Conservation (phyloP, 169 alveolate species). For the Neospora caninum region DNA sequence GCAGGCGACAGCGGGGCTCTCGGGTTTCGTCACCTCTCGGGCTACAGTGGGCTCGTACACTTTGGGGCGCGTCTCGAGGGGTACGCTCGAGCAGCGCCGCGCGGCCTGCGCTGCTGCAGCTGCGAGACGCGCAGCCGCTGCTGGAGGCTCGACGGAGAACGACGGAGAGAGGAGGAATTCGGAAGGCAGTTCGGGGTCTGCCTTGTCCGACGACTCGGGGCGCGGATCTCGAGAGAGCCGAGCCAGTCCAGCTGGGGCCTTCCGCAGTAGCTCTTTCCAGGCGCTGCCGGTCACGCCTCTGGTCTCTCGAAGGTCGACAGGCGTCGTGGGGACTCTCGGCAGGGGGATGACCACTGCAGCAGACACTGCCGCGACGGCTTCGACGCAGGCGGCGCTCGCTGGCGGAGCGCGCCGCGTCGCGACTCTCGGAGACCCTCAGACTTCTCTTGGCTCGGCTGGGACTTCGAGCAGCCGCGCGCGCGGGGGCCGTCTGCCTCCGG, state of each 20-base stretch:
- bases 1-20: not conserved
- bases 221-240: too few relatives aligned
- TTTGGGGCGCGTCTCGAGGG: not conserved
- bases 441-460: not conserved
- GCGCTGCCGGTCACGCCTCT: not conserved
- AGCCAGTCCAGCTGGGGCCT: too few relatives aligned
- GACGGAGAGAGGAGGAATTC: too few relatives aligned
- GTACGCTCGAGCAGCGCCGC: conserved; percentile 4
- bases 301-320: not conserved
- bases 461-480: not conserved
- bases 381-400: too few relatives aligned
- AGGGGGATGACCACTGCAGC: not conserved
- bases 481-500: conserved; percentile 1
- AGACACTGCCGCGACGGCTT: not conserved
- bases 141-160: not conserved
- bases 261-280: not conserved
- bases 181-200: too few relatives aligned
- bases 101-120: conserved; percentile 23
- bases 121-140: not conserved
- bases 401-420: too few relatives aligned
- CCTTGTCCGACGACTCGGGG: too few relatives aligned
- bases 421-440: too few relatives aligned
- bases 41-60: not conserved
- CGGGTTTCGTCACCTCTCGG: not conserved
- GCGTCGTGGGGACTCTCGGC: not conserved